Evolutionary conservation across 2,329 filamentous ascomycete species (phyloP), one percentile per base, ranked within the genome.

Genomic region (Ophidiomyces ophidiicola): DNA sequence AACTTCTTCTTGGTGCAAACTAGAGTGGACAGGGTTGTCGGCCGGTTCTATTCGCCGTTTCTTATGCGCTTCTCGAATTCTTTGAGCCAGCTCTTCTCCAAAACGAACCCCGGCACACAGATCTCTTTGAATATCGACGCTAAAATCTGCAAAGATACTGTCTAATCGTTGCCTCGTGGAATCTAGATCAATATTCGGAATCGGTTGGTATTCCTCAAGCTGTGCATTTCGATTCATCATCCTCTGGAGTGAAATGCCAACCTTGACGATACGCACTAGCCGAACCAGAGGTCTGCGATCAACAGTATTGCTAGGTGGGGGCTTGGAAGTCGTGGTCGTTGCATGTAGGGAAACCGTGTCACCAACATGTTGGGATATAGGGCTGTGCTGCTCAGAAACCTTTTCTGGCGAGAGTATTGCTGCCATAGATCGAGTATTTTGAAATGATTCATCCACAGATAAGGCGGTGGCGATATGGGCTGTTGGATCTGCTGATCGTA

Each of bases 41-140:
- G 17, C n/a, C 8, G 19, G 19, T 15, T 19, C 26, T 19, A 15
- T 12, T 20, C 20, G 20, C 10, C 11, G 15, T 10, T 33, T 14
- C n/a, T 33, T 26, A 18, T 21, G 30, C 6, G 14, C 20, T 11
- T 35, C 32, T 37, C 47, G 50, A 31, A 55, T 55, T 31, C 55
- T 52, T 45, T 56, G 63, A 7, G 59, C 62, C 37, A 67, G 52
- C 40, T 61, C 54, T 44, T 67, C 62, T 6, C 60, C 64, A 45
- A 67, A 57, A 6, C 57, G 51, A 31, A 67, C 49, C 19, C 59
- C 61, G 32, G 58, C 60, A 43, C 58, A 54, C 40, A 68, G 42
- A 44, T 64, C 59, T 44, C 59, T 53, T 47, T 58, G 53, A 14
- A 57, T 62, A 2, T 58, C 53, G 6, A 50, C 45, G 29, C 56